Percentiles rank a stretch among this genome's conserved stretches.
phyloP scores from a whole-genome alignment of 345 rosid species.

The Populus alba region DNA sequence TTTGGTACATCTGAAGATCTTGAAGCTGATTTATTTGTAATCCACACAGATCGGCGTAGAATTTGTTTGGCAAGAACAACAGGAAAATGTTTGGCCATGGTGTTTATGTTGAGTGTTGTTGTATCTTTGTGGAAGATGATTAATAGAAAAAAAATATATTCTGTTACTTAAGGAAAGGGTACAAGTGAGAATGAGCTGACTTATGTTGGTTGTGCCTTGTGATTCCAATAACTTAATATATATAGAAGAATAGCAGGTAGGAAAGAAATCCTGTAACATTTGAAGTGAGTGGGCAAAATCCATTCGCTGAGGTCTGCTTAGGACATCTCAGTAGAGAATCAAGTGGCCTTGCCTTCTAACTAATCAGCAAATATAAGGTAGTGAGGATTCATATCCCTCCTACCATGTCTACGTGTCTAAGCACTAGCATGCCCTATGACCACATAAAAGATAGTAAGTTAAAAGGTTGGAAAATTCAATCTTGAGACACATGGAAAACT shows the following conservation, averaged over 20 bases:
- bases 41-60: background rate
- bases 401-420: no score
- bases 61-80: constrained; percentile 1
- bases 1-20: constrained; percentile 25
- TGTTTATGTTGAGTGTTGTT: no score
- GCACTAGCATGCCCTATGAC: background rate
- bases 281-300: no score
- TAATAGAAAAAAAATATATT: no score
- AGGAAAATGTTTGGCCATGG: constrained; percentile 12
- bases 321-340: background rate
- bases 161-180: no score
- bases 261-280: no score
- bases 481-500: no score
- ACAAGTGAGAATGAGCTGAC: background rate
- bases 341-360: constrained; percentile 7
- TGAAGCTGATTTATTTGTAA: background rate
- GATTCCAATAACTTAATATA: background rate
- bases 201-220: background rate
- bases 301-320: no score
- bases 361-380: background rate
- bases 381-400: no score
- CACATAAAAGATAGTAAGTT: background rate
- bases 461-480: no score
- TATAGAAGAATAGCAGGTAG: background rate
- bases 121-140: background rate